Conservation (phyloP, 2,329 filamentous ascomycete species). For the Trichoderma gracile region DNA sequence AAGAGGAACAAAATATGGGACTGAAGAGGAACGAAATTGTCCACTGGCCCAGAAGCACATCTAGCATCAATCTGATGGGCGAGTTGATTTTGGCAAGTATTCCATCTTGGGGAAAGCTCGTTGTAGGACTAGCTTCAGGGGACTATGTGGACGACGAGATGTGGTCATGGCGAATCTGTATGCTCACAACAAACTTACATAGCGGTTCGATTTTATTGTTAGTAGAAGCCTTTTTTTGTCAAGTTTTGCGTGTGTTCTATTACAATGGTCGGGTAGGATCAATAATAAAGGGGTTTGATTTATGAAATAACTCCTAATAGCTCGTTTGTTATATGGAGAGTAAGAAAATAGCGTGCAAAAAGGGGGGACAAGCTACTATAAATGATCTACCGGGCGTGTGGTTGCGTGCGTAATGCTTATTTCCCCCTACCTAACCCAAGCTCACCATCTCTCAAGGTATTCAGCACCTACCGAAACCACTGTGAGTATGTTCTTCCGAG, state of each 20-base stretch:
- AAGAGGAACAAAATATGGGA: background rate
- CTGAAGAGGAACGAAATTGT: background rate
- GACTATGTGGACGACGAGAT: background rate
- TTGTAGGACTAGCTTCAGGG: background rate
- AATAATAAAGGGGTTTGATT: conserved; percentile 1
- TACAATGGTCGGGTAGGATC: background rate
- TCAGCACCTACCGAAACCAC: too few species aligned
- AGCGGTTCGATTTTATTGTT: too few species aligned
- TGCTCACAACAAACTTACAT: too few species aligned
- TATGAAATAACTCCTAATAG: too few species aligned
- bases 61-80: background rate
- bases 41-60: background rate
- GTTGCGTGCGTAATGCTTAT: background rate
- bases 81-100: background rate
- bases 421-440: background rate
- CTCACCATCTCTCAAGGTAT: background rate
- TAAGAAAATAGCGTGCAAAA: conserved; percentile 20
- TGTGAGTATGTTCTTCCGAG: background rate
- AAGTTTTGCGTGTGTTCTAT: background rate
- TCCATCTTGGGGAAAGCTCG: background rate
- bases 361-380: background rate
- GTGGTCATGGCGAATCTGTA: background rate
- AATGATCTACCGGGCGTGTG: conserved; percentile 6
- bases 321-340: background rate
- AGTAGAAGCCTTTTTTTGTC: background rate